Conservation (phyloP, 1,284 basidiomycete genomes). For the Tylopilus microsporus region DNA sequence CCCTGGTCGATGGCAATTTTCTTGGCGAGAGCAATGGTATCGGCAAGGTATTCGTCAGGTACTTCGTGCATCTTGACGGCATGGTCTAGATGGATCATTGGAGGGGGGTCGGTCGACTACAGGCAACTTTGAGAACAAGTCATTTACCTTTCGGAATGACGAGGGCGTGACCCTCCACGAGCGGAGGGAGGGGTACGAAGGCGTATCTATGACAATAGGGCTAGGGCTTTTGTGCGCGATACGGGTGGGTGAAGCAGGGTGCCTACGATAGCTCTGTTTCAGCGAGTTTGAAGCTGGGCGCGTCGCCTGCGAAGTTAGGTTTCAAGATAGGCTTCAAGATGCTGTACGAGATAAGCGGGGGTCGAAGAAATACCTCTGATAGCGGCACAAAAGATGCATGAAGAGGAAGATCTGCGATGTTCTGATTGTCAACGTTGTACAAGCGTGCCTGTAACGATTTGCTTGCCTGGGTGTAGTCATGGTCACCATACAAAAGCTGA, state of each 20-base stretch:
- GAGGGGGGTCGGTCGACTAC: neutral
- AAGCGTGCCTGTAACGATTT: neutral
- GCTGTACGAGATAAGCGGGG: neutral
- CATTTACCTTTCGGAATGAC: slow-evolving; percentile 81
- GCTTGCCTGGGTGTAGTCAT: neutral
- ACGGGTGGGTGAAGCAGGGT: neutral
- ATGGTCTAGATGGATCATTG: slow-evolving; percentile 51
- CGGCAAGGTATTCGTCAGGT: slow-evolving; percentile 75
- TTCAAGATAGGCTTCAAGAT: too few species aligned
- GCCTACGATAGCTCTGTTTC: slow-evolving; percentile 72
- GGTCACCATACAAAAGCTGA: neutral
- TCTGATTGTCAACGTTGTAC: neutral
- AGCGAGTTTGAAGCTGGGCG: slow-evolving; percentile 75
- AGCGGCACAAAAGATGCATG: neutral
- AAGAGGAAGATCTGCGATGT: neutral
- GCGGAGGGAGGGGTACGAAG: slow-evolving; percentile 84
- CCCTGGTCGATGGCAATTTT: slow-evolving; percentile 77
- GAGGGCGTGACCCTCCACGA: slow-evolving; percentile 79
- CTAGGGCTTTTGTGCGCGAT: neutral
- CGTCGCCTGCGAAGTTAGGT: slow-evolving; percentile 46
- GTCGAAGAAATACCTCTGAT: neutral
- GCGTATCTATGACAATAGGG: slow-evolving; percentile 43
- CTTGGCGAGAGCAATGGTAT: slow-evolving; percentile 75
- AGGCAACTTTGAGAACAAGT: too few species aligned
- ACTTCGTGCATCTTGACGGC: slow-evolving; percentile 74